A percentile compares a stretch with the other conserved stretches of the same genome.
Evolutionary conservation across 441 rosid genomes (phyloP).

Genomic region (Populus hybrid): DNA sequence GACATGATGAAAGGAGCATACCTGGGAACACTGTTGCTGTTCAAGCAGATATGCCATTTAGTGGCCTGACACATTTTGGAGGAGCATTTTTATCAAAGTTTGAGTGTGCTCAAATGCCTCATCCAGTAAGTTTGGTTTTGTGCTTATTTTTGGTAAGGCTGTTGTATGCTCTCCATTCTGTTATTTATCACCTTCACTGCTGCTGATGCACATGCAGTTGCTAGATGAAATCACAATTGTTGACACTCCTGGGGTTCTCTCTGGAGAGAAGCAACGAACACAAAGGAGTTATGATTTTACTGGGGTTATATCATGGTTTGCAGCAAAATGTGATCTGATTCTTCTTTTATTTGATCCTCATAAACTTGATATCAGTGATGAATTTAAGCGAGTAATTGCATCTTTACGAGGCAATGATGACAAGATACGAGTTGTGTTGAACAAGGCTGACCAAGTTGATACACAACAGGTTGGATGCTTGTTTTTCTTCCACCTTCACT

Average conservation of each 20-base stretch:
- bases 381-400: slow-evolving; percentile 89
- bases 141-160: not conserved
- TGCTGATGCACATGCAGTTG: slow-evolving; percentile 45
- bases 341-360: slow-evolving; percentile 89
- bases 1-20: slow-evolving; percentile 91
- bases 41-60: slow-evolving; percentile 96
- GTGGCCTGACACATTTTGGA: slow-evolving; percentile 86
- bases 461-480: slow-evolving; percentile 69
- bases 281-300: slow-evolving; percentile 88
- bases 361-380: slow-evolving; percentile 92
- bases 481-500: not conserved
- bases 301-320: slow-evolving; percentile 96
- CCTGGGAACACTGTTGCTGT: slow-evolving; percentile 96
- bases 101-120: slow-evolving; percentile 98
- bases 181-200: slow-evolving; percentile 12
- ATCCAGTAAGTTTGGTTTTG: slow-evolving; percentile 57
- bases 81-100: slow-evolving; percentile 92
- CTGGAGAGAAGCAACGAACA: slow-evolving; percentile 92
- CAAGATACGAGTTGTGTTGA: slow-evolving; percentile 90
- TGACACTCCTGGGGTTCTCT: slow-evolving; percentile 91
- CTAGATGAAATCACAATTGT: slow-evolving; percentile 85
- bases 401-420: slow-evolving; percentile 91
- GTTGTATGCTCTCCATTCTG: not conserved
- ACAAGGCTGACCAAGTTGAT: slow-evolving; percentile 91
- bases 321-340: slow-evolving; percentile 89